Conservation (phyloP, 2,329 filamentous ascomycete species). For the Orbilia javanica region DNA sequence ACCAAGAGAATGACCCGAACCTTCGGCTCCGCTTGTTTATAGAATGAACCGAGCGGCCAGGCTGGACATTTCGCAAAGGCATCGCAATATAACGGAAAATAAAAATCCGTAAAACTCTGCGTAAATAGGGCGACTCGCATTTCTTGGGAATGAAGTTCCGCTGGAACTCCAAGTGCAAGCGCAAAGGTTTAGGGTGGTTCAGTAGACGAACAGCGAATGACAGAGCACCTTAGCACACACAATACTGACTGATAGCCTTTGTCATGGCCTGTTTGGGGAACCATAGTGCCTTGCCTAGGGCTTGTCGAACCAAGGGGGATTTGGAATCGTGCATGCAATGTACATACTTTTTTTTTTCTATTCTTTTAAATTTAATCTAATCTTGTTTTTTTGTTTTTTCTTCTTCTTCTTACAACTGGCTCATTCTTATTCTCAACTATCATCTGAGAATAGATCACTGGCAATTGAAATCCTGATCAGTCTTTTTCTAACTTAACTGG, state of each 20-base stretch:
- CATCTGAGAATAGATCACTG: slow-evolving; percentile 36
- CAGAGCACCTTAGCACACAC: slow-evolving; percentile 37
- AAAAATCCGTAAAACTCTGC: slow-evolving; percentile 47
- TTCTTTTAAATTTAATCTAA: too few species aligned
- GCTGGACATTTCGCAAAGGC: slow-evolving; percentile 18
- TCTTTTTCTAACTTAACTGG: too few species aligned
- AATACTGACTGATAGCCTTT: slow-evolving; percentile 56
- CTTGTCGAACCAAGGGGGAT: slow-evolving; percentile 55
- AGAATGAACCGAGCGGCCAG: slow-evolving; percentile 22
- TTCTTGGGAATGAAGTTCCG: slow-evolving; percentile 19
- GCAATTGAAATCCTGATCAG: slow-evolving; percentile 38
- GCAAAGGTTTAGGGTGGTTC: slow-evolving; percentile 29
- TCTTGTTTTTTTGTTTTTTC: too few species aligned
- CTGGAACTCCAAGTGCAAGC: slow-evolving; percentile 17
- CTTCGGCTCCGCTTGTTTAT: slow-evolving; percentile 45
- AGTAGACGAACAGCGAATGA: slow-evolving; percentile 41
- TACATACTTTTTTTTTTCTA: slow-evolving; percentile 28
- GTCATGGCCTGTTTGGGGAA: slow-evolving; percentile 52
- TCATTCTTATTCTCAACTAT: slow-evolving; percentile 26
- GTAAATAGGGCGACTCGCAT: slow-evolving; percentile 24
- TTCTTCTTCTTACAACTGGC: too few species aligned
- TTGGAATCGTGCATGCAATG: slow-evolving; percentile 55
- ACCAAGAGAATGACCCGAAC: slow-evolving; percentile 53
- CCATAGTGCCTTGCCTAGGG: slow-evolving; percentile 48
- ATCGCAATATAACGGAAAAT: slow-evolving; percentile 45